Conservation (phyloP, 2,329 filamentous ascomycete genomes). For the Xylariaceae sp. region DNA sequence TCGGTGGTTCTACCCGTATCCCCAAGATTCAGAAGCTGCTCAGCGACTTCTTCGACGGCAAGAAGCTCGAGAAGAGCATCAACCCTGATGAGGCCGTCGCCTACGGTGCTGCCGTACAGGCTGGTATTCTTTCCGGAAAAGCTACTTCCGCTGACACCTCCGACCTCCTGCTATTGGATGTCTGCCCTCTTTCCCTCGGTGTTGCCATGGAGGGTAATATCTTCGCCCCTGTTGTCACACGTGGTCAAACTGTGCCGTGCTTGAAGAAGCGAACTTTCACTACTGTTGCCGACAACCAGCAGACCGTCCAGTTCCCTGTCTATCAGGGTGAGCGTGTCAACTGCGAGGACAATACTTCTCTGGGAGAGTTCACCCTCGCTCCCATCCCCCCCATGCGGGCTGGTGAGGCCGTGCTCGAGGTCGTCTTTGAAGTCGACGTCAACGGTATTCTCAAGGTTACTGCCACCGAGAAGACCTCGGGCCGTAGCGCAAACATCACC, state of each 20-base stretch:
- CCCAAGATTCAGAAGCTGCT: conserved; percentile 98
- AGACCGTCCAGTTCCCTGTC: conserved; percentile 85
- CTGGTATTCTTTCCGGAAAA: conserved; percentile 97
- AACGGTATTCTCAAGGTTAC: conserved; percentile 99
- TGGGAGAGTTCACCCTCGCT: conserved; percentile 94
- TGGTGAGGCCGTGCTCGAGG: conserved; percentile 93
- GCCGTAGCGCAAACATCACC: conserved; percentile 97
- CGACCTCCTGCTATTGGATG: conserved; percentile 93
- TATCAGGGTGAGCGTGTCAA: conserved; percentile 97
- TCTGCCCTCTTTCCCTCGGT: conserved; percentile 93
- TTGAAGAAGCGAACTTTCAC: conserved; percentile 85
- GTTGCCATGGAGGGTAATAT: conserved; percentile 99
- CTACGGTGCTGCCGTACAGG: conserved; percentile 97
- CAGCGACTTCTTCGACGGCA: conserved; percentile 97
- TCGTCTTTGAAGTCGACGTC: conserved; percentile 99
- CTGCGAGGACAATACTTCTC: conserved; percentile 96
- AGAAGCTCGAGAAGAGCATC: conserved; percentile 99
- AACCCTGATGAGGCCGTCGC: conserved; percentile 99
- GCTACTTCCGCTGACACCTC: conserved; percentile 91
- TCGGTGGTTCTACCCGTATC: conserved; percentile 98
- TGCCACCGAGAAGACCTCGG: conserved; percentile 97
- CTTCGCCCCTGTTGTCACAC: conserved; percentile 87
- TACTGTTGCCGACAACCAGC: conserved; percentile 73
- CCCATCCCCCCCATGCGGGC: conserved; percentile 86
- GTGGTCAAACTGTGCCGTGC: conserved; percentile 71